phyloP scores from a whole-genome alignment of 2,329 filamentous ascomycete species.

The Aspergillus fructus region DNA sequence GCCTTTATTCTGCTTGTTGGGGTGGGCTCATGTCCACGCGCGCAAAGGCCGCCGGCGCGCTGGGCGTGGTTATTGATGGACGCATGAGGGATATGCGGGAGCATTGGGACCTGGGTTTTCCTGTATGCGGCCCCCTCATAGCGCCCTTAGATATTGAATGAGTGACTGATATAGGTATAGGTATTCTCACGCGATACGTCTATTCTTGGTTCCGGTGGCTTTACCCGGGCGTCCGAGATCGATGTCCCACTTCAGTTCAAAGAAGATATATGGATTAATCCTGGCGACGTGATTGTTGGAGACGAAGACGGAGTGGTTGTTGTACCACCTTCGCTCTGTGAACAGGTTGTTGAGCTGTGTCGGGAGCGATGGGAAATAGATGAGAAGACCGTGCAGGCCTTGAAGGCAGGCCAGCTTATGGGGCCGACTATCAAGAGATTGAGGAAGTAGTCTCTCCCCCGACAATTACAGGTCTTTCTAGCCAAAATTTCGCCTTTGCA shows the following conservation, averaged over 20 bases:
- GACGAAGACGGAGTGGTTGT: background rate
- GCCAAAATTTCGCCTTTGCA: too few species aligned
- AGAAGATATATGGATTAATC: background rate
- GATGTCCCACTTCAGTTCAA: background rate
- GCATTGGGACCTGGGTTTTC: background rate
- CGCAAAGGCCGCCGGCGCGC: background rate
- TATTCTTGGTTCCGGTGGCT: background rate
- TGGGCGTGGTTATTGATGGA: background rate
- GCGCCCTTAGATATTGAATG: too few species aligned
- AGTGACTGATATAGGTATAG: too few species aligned
- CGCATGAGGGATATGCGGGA: background rate
- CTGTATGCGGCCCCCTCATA: background rate
- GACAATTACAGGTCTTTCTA: too few species aligned
- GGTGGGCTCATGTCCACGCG: background rate
- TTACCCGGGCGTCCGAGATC: background rate
- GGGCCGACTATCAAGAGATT: background rate
- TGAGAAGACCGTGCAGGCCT: background rate
- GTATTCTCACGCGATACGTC: background rate
- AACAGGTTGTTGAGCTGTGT: background rate
- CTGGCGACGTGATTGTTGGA: background rate
- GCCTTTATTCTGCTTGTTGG: background rate
- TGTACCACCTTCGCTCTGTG: background rate
- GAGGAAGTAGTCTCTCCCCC: background rate
- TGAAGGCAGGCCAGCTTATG: background rate
- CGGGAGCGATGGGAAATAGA: background rate